Base-by-base conservation (phyloP, 331 rosid genomes). In the Rosa hybrid region DNA sequence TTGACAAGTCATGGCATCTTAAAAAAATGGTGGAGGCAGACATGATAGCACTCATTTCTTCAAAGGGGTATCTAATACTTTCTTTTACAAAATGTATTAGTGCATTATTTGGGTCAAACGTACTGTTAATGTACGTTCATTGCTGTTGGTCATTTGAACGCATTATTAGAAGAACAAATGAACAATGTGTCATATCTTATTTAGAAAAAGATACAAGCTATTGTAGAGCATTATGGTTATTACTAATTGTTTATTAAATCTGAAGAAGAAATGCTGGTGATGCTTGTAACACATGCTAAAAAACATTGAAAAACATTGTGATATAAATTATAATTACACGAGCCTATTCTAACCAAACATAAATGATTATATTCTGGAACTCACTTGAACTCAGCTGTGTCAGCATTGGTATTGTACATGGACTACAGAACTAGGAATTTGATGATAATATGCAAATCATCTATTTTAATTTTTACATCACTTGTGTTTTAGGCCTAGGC, bases 161-260 rank as follows among this genome's bases (percentile, higher is more conserved):
- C 23, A 41, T 42, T 62, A n/a, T 44, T 20, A 17, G 21, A 45
- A 74, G 91, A 87, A 90, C 18, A 62, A 62, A 25, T 25, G 68
- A 62, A 62, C 94, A 86, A 83, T 25, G 73, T 86, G 84, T 90
- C 93, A 80, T 82, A 80, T 89, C 93, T 78, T 30, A 30, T 91
- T 78, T 74, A 72, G 71, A 57, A 80, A 51, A 80, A 78, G 79
- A 67, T 41, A 45, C 44, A 49, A 79, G 56, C 75, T 68, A 38
- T 39, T 63, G 38, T 50, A 27, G 50, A 79, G 79, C 42, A 57
- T 44, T 60, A 70, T 68, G 72, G 76, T 60, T 75, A 45, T 70
- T 71, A 59, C 68, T 50, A 12, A 13, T 12, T 63, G 18, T 27
- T 63, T 27, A 27, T 30, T 63, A 63, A 25, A 23, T 60, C 21